phyloP scores from a whole-genome alignment of 345 rosid genomes.

The Moringa oleifera region DNA sequence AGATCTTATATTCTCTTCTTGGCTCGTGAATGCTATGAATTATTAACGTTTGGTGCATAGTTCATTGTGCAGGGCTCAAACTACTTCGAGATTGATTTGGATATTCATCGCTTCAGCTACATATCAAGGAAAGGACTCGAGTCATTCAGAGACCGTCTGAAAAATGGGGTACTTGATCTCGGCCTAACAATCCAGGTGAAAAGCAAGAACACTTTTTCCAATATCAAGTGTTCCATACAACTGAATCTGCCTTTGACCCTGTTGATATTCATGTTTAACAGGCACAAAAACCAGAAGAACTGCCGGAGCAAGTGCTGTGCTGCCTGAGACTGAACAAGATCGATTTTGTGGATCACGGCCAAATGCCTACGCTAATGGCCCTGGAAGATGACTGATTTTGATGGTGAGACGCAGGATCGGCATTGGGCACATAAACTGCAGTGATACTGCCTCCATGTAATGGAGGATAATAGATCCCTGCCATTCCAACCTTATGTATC shows the following conservation, averaged over 20 bases:
- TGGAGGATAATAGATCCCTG: slow-evolving; percentile 8
- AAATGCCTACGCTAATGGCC: slow-evolving; percentile 55
- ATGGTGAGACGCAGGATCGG: neutral
- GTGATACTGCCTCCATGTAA: neutral
- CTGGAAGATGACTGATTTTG: slow-evolving; percentile 27
- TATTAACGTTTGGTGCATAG: no score
- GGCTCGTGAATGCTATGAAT: neutral
- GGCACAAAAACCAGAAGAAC: slow-evolving; percentile 94
- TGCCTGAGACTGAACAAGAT: slow-evolving; percentile 84
- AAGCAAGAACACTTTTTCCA: neutral
- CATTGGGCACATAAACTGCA: neutral
- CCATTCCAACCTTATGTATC: neutral
- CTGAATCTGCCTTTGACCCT: neutral
- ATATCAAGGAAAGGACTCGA: slow-evolving; percentile 91
- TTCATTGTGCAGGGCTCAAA: slow-evolving; percentile 71
- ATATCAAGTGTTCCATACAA: neutral
- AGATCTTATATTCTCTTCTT: neutral
- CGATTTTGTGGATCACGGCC: slow-evolving; percentile 68
- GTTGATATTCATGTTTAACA: slow-evolving; percentile 16
- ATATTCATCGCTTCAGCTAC: slow-evolving; percentile 87
- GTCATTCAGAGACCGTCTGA: slow-evolving; percentile 76
- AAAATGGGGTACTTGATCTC: slow-evolving; percentile 66
- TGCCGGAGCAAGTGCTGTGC: slow-evolving; percentile 79
- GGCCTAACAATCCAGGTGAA: slow-evolving; percentile 95
- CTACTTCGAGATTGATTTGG: slow-evolving; percentile 93